A percentile compares a stretch with the other conserved stretches of the same genome.
Evolutionary conservation across 345 rosid species (phyloP).

Genomic region (Populus nigra): DNA sequence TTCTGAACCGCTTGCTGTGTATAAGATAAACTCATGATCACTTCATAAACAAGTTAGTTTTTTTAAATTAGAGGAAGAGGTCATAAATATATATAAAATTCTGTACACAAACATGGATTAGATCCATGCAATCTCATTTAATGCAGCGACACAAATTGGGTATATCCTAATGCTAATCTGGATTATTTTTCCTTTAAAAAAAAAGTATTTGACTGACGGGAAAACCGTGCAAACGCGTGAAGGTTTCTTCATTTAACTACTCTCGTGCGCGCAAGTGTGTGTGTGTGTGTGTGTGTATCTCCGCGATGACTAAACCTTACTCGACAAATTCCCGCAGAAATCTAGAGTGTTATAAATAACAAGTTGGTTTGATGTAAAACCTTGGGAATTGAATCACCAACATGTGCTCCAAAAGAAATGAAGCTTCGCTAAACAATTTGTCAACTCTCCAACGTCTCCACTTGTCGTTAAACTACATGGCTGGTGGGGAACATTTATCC

Average conservation of each 20-base stretch:
- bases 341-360: too few species aligned
- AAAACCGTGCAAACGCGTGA: background rate
- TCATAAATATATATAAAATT: too few species aligned
- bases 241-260: background rate
- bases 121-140: background rate
- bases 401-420: constrained; percentile 12
- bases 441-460: constrained; percentile 1
- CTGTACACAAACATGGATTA: too few species aligned
- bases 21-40: too few species aligned
- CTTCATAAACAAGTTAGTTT: too few species aligned
- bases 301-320: too few species aligned
- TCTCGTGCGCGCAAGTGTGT: background rate
- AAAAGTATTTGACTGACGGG: background rate
- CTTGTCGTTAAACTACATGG: constrained; percentile 5
- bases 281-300: too few species aligned
- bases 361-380: too few species aligned
- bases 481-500: too few species aligned
- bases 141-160: background rate
- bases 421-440: constrained; percentile 5
- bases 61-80: too few species aligned
- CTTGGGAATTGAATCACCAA: background rate
- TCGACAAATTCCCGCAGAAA: too few species aligned
- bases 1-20: too few species aligned
- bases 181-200: background rate
- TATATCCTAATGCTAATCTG: background rate